Evolutionary conservation across 306 rosid genomes (phyloP), one percentile per base, ranked within the genome.

Genomic region (Leucaena leucocephala): DNA sequence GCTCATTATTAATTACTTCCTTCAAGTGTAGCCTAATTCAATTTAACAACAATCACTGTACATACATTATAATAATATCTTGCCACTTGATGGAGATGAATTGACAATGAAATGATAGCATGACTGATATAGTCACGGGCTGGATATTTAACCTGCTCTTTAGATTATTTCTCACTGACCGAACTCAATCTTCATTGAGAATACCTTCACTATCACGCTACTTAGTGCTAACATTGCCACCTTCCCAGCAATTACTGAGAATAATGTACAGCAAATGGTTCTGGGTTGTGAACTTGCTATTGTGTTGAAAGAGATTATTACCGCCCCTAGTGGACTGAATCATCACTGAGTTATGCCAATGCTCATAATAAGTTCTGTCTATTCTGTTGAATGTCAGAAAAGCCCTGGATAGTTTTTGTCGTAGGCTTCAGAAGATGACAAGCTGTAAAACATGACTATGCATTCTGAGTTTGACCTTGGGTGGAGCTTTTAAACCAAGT

Each of bases 1-100:
- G 74, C 74, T 69, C 6, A 21, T 11, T 21, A 45, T 22, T 44
- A 19, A 35, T 45, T 69, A 39, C 16, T 27, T 21, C 39, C 74
- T 22, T 13, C 14, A 35, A 22, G 57, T 45, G 10, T 69, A 11
- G 39, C 21, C 48, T 7, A 15, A 21, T 22, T 45, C 11, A 22
- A 46, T 70, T 52, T 70, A 70, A 70, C 7, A 12, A 43, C 39
- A 70, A 33, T 13, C 27, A 34, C 34, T 14, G 59, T 70, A 7
- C 74, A 22, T 68, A 21, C 22, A 46, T 21, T 70, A 22, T 3
- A 46, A 21, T 70, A 40, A 59, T 59, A 59, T 22, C 11, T 59
- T 70, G 74, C 13, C 42, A 6, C n/a, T 70, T 27, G 42, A 70
- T 45, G 16, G 74, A 69, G 74, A 69, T 45, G 39, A 45, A 2